phyloP scores from a whole-genome alignment of 1,139 yeast genomes.

The Hanseniaspora gamundiae region DNA sequence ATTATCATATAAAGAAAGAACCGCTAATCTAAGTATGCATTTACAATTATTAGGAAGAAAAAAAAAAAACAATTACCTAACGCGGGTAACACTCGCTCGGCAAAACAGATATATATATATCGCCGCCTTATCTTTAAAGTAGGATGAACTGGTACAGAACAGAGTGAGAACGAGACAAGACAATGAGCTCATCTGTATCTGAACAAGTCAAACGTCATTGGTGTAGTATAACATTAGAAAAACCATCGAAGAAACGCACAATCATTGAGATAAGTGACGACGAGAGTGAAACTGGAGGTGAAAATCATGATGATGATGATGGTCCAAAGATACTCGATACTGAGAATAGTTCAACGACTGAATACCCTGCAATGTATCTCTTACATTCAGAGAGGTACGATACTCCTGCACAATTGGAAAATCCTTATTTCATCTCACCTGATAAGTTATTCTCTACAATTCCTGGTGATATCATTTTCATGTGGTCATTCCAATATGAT shows the following conservation, averaged over 20 bases:
- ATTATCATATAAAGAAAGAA: too few relatives aligned
- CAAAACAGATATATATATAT: too few relatives aligned
- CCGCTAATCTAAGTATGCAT: too few relatives aligned
- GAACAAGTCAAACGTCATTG: not conserved
- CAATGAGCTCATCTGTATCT: not conserved
- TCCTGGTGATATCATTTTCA: not conserved
- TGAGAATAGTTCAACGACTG: not conserved
- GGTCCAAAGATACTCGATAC: not conserved
- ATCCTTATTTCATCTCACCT: not conserved
- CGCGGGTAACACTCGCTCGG: too few relatives aligned
- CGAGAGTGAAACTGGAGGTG: not conserved
- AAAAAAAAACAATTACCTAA: too few relatives aligned
- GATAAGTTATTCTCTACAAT: not conserved
- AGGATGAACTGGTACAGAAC: too few relatives aligned
- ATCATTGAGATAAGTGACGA: not conserved
- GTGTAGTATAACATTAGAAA: not conserved
- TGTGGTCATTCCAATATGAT: conserved; percentile 1
- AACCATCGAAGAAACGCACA: not conserved
- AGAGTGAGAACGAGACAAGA: too few relatives aligned
- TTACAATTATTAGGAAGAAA: too few relatives aligned
- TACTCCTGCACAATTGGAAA: not conserved
- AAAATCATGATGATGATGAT: not conserved
- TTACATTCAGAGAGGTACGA: not conserved
- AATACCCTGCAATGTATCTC: not conserved
- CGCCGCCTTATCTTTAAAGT: too few relatives aligned